These are phyloP conservation scores for Suillus ampliporus DNA, from an alignment of 768 basidiomycete species.

Conservation along the genomic window DNA sequence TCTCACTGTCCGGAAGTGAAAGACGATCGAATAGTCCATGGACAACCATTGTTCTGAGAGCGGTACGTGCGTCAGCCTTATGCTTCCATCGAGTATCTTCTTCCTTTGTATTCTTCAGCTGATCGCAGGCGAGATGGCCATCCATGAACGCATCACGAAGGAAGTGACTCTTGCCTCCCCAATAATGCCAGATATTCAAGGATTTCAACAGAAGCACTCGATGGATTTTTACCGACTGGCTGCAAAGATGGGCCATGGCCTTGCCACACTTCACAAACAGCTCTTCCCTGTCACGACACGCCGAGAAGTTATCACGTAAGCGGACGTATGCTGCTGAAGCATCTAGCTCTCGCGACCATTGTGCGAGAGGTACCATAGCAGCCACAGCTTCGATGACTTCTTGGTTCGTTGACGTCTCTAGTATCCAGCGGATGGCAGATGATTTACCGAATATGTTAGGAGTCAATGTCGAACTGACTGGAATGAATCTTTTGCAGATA, in stretches of 20 bases:
- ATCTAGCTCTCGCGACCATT: background rate
- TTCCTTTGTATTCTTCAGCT: background rate
- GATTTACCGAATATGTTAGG: background rate
- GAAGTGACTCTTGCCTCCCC: background rate
- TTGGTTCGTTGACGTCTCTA: slow-evolving; percentile 25
- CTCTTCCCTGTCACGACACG: background rate
- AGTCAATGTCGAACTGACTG: background rate
- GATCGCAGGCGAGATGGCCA: background rate
- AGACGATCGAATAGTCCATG: background rate
- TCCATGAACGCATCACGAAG: slow-evolving; percentile 2
- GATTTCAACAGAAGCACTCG: background rate
- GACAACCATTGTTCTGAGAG: background rate
- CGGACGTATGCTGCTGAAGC: background rate
- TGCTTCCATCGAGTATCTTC: background rate
- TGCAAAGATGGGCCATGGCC: slow-evolving; percentile 2
- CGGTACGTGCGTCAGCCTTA: background rate
- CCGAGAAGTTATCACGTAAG: background rate
- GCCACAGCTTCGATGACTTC: background rate
- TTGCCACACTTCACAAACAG: background rate
- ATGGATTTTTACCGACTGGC: background rate
- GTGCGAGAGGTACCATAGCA: background rate
- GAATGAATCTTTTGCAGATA: background rate
- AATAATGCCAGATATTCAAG: background rate
- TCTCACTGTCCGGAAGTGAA: background rate
- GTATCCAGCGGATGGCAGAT: slow-evolving; percentile 19